Evolutionary conservation across 768 basidiomycete species (phyloP), one percentile per base, ranked within the genome.

Genomic region (Coprinopsis sp.): DNA sequence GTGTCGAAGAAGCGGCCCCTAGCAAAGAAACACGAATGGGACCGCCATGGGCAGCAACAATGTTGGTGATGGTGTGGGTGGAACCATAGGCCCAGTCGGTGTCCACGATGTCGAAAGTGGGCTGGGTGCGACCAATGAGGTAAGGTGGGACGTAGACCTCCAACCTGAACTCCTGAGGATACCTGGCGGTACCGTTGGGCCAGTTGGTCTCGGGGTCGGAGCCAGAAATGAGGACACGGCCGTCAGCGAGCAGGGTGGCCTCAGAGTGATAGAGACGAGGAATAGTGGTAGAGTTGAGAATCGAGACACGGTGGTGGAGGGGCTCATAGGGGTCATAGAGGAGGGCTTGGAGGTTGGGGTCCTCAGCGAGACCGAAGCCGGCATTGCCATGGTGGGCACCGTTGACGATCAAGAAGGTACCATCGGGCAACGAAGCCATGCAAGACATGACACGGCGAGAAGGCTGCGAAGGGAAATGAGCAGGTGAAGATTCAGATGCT

Each of bases 71-170:
- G 1, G 62, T 58, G 54, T 80, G 79, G n/a, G 61, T 60, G 10
- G 73, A 71, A 0, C 77, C 72, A 23, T 82, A 79, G 0, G 55
- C 61, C 85, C 86, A 89, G 57, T 91, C 87, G 10, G 71, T 77
- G 47, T 69, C 59, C 0, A 71, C 53, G 34, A 87, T 70, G 18
- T 71, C 79, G 60, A 81, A 85, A 33, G 63, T 68, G 0, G 87
- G 92, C 47, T 84, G 85, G 4, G 52, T 60, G 51, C 73, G 65
- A 8, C 85, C 85, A 51, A 66, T 80, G 50, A 91, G 75, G 64
- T 95, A 97, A 13, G 87, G 89, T 5, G 95, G 95, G 55, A 87
- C 77, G 67, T 95, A 96, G 22, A 84, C 81, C 64, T 77, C 74
- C 41, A 76, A 76, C 11, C 91, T 77, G 64, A 89, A 84, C 59